Base-by-base conservation (phyloP, 2,329 filamentous ascomycete genomes). In the Myriosclerotinia scirpicola region DNA sequence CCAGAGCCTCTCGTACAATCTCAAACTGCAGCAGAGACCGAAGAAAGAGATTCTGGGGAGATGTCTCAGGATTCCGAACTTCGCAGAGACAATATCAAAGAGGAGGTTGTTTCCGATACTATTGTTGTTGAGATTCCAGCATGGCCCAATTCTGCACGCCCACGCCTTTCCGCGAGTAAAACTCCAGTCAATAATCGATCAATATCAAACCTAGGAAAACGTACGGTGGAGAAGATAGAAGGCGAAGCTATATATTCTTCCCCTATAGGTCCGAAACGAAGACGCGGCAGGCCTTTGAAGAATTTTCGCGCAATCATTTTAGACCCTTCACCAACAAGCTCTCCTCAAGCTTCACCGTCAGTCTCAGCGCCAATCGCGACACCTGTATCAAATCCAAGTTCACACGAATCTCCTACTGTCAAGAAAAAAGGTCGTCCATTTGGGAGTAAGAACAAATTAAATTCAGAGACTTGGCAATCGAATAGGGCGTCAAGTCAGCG, bases 351-450 rank as follows among this genome's bases (percentile, higher is more conserved):
- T 46, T 48, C 17, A 34, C 46, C 17, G 3, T 12, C 40, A 44
- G 44, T 20, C 9, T 50, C 46, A 26, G 12, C 9, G n/a, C 46
- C 46, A 26, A 14, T 1, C 12, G 38, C 22, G 17, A 58, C 14
- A 4, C 9, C 54, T 26, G 22, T 17, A 7, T 38, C 14, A 60
- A 48, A 48, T 30, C 8, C 5, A 50, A 50, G n/a, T 17, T 38
- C 44, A 38, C 58, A 38, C 8, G 44, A 6, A 5, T 22, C 20
- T 8, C 2, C 46, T 22, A 12, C 30, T 38, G 11, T 5, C 44
- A 60, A 38, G 44, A 60, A 50, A 50, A 36, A n/a, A 38, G 58
- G 58, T 22, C 58, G 58, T 48, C 58, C 58, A 50, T 26, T 50
- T 36, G 44, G 44, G 14, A 50, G 30, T 36, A 50, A 38, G 11